Conservation (phyloP, 257 asterid species). For the Solanum habrochaites region DNA sequence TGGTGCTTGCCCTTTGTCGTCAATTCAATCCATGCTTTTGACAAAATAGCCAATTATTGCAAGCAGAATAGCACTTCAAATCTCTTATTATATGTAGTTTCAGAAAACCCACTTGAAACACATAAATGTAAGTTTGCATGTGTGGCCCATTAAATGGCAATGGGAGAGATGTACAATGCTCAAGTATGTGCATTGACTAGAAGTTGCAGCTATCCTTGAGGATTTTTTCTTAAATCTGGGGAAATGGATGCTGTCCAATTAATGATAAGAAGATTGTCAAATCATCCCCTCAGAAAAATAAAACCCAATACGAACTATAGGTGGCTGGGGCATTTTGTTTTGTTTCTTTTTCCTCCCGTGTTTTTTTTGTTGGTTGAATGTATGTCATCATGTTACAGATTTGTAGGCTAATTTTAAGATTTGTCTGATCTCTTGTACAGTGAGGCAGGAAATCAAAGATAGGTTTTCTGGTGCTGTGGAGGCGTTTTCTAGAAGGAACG, state of each 20-base stretch:
- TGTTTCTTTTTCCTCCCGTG: not conserved
- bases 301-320: not conserved
- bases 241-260: not conserved
- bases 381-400: not conserved
- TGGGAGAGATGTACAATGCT: not conserved
- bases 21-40: not conserved
- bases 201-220: not conserved
- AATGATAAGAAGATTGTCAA: not conserved
- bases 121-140: not conserved
- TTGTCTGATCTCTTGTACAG: conserved; percentile 11
- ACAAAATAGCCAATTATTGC: not conserved
- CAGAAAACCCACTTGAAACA: not conserved
- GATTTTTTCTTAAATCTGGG: not conserved
- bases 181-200: not conserved
- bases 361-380: not conserved
- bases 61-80: not conserved
- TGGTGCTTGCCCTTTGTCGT: not conserved
- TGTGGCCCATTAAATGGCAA: no score
- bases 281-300: not conserved
- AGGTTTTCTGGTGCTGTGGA: conserved; percentile 53
- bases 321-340: not conserved
- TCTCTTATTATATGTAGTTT: not conserved
- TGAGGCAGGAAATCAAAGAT: conserved; percentile 56
- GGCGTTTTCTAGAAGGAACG: conserved; percentile 43
- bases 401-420: not conserved